Conservation (phyloP, 768 basidiomycete species). For the Tulasnella calospora region DNA sequence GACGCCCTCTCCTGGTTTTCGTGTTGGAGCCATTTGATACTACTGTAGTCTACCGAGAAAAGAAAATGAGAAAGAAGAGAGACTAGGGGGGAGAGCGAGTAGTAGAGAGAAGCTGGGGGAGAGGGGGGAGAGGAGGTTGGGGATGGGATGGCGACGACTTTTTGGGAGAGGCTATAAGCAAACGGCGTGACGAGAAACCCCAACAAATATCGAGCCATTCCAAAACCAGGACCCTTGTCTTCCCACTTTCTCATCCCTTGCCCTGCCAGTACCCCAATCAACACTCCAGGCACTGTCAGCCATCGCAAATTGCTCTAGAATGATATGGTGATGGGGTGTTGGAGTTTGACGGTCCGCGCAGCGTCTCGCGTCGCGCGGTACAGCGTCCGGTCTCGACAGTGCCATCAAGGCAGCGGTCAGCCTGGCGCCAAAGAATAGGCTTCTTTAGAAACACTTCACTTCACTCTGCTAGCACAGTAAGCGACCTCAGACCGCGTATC, state of each 20-base stretch:
- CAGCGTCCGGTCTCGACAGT: background rate
- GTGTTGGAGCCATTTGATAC: slow-evolving; percentile 26
- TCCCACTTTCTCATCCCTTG: background rate
- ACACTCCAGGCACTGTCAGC: background rate
- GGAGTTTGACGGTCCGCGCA: background rate
- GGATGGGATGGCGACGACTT: slow-evolving; percentile 1
- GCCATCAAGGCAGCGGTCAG: background rate
- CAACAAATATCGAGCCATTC: slow-evolving; percentile 10
- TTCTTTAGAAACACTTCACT: background rate
- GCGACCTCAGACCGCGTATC: background rate
- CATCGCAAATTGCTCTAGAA: background rate
- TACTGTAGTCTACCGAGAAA: background rate
- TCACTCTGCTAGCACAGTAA: background rate
- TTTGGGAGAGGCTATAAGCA: background rate
- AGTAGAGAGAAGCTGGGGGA: background rate
- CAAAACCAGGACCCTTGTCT: background rate
- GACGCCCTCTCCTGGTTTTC: slow-evolving; percentile 82
- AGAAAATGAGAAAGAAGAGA: background rate
- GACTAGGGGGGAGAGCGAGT: slow-evolving; percentile 9
- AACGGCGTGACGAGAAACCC: slow-evolving; percentile 9
- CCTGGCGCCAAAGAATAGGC: background rate
- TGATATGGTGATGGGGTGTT: background rate
- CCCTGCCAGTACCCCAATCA: background rate
- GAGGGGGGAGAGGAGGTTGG: background rate
- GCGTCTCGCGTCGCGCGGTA: background rate